A percentile compares a stretch with the other conserved stretches of the same genome.
Evolutionary conservation across 805 yeast genomes (phyloP).

Genomic region (Cyberlindnera sargentensis): DNA sequence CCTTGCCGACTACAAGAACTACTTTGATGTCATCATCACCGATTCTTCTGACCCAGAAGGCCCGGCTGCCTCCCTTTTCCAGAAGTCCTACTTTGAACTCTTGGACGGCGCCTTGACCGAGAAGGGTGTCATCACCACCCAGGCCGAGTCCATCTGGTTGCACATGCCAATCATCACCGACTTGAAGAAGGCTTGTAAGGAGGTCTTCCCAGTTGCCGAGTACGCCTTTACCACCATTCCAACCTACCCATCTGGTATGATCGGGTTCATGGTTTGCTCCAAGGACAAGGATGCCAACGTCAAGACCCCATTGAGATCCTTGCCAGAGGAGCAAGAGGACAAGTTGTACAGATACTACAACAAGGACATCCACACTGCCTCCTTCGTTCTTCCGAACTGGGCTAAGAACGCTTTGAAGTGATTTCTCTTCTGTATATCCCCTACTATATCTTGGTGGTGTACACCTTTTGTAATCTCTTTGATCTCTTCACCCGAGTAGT

Average conservation of each 20-base stretch:
- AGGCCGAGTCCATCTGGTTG: conserved; percentile 93
- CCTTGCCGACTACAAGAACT: conserved; percentile 73
- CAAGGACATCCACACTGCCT: conserved; percentile 75
- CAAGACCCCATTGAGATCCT: conserved; percentile 58
- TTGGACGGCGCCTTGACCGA: conserved; percentile 83
- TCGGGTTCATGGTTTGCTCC: conserved; percentile 96
- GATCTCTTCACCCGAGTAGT: too few relatives aligned
- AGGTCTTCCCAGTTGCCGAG: conserved; percentile 86
- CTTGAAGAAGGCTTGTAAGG: conserved; percentile 72
- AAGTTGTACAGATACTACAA: conserved; percentile 76
- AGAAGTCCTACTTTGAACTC: conserved; percentile 83
- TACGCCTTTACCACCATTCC: conserved; percentile 92
- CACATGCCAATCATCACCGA: conserved; percentile 79
- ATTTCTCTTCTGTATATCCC: conserved; percentile 2
- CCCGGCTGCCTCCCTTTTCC: conserved; percentile 92
- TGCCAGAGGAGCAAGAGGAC: conserved; percentile 54
- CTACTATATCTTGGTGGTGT: too few relatives aligned
- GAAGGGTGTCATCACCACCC: conserved; percentile 87
- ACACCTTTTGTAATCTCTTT: too few relatives aligned
- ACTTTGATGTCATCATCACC: conserved; percentile 92
- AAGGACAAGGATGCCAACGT: conserved; percentile 65
- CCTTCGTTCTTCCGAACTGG: conserved; percentile 90
- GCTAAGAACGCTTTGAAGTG: conserved; percentile 40
- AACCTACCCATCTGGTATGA: conserved; percentile 94
- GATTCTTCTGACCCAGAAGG: conserved; percentile 99